phyloP scores from a whole-genome alignment of 1,139 yeast species.

The Candida mesenterica region DNA sequence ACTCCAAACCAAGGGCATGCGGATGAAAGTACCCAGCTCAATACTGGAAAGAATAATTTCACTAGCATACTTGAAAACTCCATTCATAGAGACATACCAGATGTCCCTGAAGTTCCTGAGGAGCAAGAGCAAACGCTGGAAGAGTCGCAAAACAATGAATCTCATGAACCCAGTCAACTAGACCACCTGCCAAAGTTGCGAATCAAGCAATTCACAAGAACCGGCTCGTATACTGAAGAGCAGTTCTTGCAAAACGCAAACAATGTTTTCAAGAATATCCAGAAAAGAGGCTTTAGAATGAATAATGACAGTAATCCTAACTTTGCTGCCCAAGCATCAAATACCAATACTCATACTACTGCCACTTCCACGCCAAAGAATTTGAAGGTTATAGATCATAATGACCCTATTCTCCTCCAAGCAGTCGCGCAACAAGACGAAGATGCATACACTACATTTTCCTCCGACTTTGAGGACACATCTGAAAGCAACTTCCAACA shows the following conservation, averaged over 20 bases:
- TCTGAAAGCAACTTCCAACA: slow-evolving; percentile 18
- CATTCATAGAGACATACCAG: neutral
- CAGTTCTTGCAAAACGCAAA: slow-evolving; percentile 41
- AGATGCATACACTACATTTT: slow-evolving; percentile 36
- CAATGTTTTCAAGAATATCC: slow-evolving; percentile 39
- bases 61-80: slow-evolving; percentile 1
- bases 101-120: neutral
- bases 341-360: slow-evolving; percentile 22
- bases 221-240: slow-evolving; percentile 34
- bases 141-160: neutral
- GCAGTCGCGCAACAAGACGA: slow-evolving; percentile 7
- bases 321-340: slow-evolving; percentile 6
- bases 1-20: slow-evolving; percentile 11
- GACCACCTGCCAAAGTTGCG: slow-evolving; percentile 24
- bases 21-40: neutral
- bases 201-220: slow-evolving; percentile 32
- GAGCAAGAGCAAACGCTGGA: neutral
- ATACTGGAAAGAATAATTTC: neutral
- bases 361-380: slow-evolving; percentile 42
- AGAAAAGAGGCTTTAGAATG: slow-evolving; percentile 30
- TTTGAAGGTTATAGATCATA: slow-evolving; percentile 19
- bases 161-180: neutral
- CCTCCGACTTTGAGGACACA: slow-evolving; percentile 33
- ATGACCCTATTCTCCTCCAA: slow-evolving; percentile 9
- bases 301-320: slow-evolving; percentile 7